Evolutionary conservation across 202 grass and related monocot genomes (phyloP).

Genomic region (Dendrocalamus latiflorus): DNA sequence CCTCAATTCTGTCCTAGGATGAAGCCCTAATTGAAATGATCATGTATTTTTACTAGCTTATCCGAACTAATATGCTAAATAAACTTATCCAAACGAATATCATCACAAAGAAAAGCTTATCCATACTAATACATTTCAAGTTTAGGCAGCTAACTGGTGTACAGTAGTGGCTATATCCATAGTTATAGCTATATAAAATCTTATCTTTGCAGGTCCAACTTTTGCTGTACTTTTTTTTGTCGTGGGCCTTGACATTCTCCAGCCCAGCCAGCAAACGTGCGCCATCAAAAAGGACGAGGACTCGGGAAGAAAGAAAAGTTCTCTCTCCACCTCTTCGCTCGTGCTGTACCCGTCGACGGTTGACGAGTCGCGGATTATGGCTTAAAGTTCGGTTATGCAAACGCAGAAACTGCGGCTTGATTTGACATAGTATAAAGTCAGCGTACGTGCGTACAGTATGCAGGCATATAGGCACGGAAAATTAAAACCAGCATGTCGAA

Average conservation of each 20-base stretch:
- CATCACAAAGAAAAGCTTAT: neutral
- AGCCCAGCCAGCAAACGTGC: slow-evolving; percentile 21
- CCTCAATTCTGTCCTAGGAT: no score
- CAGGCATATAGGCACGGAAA: neutral
- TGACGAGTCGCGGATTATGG: neutral
- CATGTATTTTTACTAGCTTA: slow-evolving; percentile 35
- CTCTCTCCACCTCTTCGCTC: slow-evolving; percentile 14
- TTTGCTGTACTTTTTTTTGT: neutral
- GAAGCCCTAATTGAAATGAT: slow-evolving; percentile 8
- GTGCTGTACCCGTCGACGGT: neutral
- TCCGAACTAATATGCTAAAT: slow-evolving; percentile 10
- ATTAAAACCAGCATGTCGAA: neutral
- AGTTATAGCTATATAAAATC: neutral
- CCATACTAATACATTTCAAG: slow-evolving; percentile 1
- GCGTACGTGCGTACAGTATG: neutral
- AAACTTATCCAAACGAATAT: slow-evolving; percentile 17
- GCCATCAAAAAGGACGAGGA: neutral
- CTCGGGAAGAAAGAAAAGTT: slow-evolving; percentile 13
- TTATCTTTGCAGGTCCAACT: slow-evolving; percentile 30
- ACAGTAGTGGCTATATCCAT: slow-evolving; percentile 4
- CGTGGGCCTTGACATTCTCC: slow-evolving; percentile 2
- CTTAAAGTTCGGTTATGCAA: neutral
- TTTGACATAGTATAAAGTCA: no score
- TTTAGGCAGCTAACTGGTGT: no score
- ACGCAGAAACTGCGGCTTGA: neutral